Base-by-base conservation (phyloP, 1,139 yeast genomes). In the Sugiyamaella xylanicola region DNA sequence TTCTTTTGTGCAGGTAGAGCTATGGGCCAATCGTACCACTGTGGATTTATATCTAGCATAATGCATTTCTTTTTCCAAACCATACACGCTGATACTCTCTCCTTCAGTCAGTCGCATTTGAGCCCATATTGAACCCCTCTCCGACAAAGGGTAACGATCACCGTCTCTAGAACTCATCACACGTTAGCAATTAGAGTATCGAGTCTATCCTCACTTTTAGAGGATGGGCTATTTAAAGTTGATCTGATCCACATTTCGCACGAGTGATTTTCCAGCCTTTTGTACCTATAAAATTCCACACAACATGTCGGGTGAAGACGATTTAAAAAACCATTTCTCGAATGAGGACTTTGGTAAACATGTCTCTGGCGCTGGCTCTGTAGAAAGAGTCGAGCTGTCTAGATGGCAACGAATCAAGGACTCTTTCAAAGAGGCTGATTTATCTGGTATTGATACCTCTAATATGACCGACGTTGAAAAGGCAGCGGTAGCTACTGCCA, bases 401-500 rank as follows among this genome's bases (percentile, higher is more conserved):
- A 41, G 59, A 49, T 67, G 65, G 64, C 61, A 61, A 39, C 37
- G 54, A 15, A 60, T 67, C 54, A 63, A 59, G 53, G 68, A 67
- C 59, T 65, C 69, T n/a, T 67, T 68, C 63, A 63, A 63, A 55
- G 63, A 61, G 2, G 68, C 68, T 9, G 67, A 61, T 29, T 49
- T 64, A 29, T 44, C 56, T 19, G 59, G 56, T 9, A 54, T 57
- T 19, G 68, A 63, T 41, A 57, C 59, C 27, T 58, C 58, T 21
- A 63, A 62, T 25, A 57, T 65, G 58, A 61, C 63, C 13, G 68
- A 60, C 17, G 42, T 64, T 9, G 68, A 68, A 52, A 56, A 56
- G 25, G 64, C 69, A 2, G 68, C 68, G 39, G 53, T 57, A 17
- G 70, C 70, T 27, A 67, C 72, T 4, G 67, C 71, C 7, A 62